Evolutionary conservation across 208 protist genomes (phyloP).

Genomic region (Crithidia acanthocephali): DNA sequence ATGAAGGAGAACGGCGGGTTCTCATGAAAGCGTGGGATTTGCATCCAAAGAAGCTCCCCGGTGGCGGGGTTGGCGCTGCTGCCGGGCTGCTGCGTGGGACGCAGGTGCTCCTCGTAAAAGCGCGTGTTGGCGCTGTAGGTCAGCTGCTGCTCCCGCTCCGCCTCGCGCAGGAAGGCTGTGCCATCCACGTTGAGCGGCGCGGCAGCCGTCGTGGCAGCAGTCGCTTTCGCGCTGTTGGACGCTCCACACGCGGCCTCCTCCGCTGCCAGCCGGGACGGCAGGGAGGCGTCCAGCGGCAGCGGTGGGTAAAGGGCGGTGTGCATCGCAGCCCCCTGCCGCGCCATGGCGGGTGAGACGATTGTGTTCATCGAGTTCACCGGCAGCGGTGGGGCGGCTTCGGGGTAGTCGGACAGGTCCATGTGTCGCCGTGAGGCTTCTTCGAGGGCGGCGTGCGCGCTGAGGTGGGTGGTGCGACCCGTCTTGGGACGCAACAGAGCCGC

Average conservation of each 20-base stretch:
- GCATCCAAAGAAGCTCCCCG: conserved; percentile 70
- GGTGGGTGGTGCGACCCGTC: conserved; percentile 19
- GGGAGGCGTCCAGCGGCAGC: conserved; percentile 34
- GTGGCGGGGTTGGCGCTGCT: not conserved
- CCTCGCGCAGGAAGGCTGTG: conserved; percentile 70
- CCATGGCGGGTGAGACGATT: conserved; percentile 31
- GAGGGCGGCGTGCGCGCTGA: conserved; percentile 38
- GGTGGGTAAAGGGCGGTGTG: conserved; percentile 30
- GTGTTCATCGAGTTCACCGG: conserved; percentile 61
- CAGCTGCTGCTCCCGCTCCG: conserved; percentile 44
- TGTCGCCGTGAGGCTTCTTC: conserved; percentile 48
- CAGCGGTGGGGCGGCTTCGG: conserved; percentile 43
- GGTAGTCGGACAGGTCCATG: conserved; percentile 37
- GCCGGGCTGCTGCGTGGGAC: conserved; percentile 7
- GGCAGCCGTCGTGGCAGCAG: not conserved
- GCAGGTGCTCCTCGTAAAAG: conserved; percentile 62
- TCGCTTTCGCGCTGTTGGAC: not conserved
- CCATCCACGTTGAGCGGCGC: conserved; percentile 45
- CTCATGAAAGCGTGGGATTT: conserved; percentile 75
- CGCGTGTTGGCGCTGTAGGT: conserved; percentile 57
- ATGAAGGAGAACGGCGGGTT: conserved; percentile 53
- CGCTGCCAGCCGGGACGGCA: conserved; percentile 25
- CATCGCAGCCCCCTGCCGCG: not conserved
- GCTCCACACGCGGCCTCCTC: not conserved
- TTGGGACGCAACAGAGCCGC: conserved; percentile 27